Evolutionary conservation across 805 yeast genomes (phyloP), one percentile per base, ranked within the genome.

Genomic region (Hanseniaspora hatyaiensis): DNA sequence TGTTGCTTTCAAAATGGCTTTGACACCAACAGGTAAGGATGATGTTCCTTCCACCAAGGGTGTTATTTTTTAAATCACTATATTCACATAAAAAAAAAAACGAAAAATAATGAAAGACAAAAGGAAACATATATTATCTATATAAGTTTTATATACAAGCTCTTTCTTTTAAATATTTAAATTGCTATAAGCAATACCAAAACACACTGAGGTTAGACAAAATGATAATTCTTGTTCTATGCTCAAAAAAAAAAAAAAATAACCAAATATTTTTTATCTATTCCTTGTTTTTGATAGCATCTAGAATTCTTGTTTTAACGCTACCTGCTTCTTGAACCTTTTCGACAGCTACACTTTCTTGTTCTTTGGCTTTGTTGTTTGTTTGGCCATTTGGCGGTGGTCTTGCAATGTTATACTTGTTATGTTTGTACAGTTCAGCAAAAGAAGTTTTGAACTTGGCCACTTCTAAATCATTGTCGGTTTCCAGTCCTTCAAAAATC

Each of bases 1-100:
- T 0, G 71, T 92, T 18, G 98, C 98, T 3, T 71, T 92, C 42
- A 80, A 77, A 55, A 95, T 87, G 60, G 89, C 97, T 20, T 78
- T 75, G 41, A 72, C 89, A 9, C 71, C 74, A 54, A 86, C 86
- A 28, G 97, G 96, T 28, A 75, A 81, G 20, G 72, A 86, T 59
- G 98, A 92, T 52, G 84, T 92, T 39, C 98, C 98, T 18, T 81
- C 94, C 48, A 92, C 98, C 9, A 92, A 92, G 67, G 98, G 98
- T 47, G 97, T 92, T 9, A 69, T 89, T 40, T 80, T 80, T 66
- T 82, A 60, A 59, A 4, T 20, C 22, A 19, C 19, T 13, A 2
- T 4, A 18, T 6, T 23, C 13, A 6, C 11, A 34, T 6, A 32
- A 15, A 38, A 32, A 33, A 15, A 16, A 33, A 28, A 34, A 20